Conservation (phyloP, 2,329 filamentous ascomycete species). For the Ceratocystiopsis brevicomis region DNA sequence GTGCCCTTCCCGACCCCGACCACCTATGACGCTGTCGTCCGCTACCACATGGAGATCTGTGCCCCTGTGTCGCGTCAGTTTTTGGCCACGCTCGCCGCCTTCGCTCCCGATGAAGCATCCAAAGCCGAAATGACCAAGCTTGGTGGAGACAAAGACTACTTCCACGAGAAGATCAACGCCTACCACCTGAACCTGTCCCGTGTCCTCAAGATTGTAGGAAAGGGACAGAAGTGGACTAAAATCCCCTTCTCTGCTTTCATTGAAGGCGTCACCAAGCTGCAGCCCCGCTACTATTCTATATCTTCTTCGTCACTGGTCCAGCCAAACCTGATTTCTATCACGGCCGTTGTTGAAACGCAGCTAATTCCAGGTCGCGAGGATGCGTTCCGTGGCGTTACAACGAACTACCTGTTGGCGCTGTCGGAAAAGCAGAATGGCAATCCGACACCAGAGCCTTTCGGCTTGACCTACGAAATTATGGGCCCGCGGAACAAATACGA, state of each 20-base stretch:
- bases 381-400: slow-evolving; percentile 78
- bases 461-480: slow-evolving; percentile 66
- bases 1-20: slow-evolving; percentile 95
- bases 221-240: slow-evolving; percentile 58
- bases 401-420: slow-evolving; percentile 85
- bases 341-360: slow-evolving; percentile 78
- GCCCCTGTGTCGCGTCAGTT: slow-evolving; percentile 94
- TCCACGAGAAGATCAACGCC: slow-evolving; percentile 65
- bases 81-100: slow-evolving; percentile 67
- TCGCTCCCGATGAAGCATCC: slow-evolving; percentile 65
- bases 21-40: slow-evolving; percentile 79
- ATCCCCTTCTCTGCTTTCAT: slow-evolving; percentile 91
- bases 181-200: slow-evolving; percentile 82
- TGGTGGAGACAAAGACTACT: slow-evolving; percentile 87
- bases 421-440: slow-evolving; percentile 95
- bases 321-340: slow-evolving; percentile 87
- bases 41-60: slow-evolving; percentile 94
- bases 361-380: slow-evolving; percentile 58
- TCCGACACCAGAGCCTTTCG: slow-evolving; percentile 60
- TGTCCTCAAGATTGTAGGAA: slow-evolving; percentile 53
- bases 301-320: slow-evolving; percentile 91
- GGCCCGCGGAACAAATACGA: slow-evolving; percentile 96
- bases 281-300: slow-evolving; percentile 97
- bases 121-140: slow-evolving; percentile 81
- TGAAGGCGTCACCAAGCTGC: slow-evolving; percentile 83